These are phyloP conservation scores for Claviceps arundinis DNA, from an alignment of 2,329 filamentous ascomycete species.

Conservation along the genomic window DNA sequence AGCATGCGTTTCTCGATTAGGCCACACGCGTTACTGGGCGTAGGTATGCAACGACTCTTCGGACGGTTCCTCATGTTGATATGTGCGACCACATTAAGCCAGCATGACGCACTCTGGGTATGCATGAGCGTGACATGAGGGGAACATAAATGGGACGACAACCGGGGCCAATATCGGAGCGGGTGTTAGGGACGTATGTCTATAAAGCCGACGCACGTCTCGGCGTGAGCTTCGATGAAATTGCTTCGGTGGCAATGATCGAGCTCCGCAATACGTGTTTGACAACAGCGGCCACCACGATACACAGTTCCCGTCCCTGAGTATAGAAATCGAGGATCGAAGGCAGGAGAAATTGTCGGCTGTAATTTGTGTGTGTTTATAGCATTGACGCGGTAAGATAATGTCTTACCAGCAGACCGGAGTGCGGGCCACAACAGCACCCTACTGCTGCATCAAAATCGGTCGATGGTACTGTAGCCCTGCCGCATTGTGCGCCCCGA, in stretches of 20 bases:
- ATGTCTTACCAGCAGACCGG: background rate
- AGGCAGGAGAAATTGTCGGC: no score
- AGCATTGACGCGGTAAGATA: no score
- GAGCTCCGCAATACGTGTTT: background rate
- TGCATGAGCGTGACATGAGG: background rate
- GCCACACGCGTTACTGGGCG: background rate
- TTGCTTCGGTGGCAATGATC: background rate
- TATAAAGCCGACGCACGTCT: no score
- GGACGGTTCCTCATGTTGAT: background rate
- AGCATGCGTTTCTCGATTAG: background rate
- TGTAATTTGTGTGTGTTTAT: background rate
- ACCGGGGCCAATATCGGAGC: background rate
- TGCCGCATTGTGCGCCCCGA: background rate
- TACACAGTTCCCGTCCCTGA: background rate
- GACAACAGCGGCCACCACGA: background rate
- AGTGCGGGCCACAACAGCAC: constrained; percentile 1
- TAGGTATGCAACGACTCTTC: background rate
- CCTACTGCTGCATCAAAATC: background rate
- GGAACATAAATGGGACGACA: background rate
- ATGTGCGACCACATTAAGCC: background rate
- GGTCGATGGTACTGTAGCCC: background rate
- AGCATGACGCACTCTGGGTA: background rate
- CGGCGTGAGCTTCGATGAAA: no score
- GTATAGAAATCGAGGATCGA: no score
- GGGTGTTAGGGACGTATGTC: background rate